A percentile compares a stretch with the other conserved stretches of the same genome.
Conservation (phyloP, 2,329 filamentous ascomycete species). For the Aspergillus neoniger region DNA sequence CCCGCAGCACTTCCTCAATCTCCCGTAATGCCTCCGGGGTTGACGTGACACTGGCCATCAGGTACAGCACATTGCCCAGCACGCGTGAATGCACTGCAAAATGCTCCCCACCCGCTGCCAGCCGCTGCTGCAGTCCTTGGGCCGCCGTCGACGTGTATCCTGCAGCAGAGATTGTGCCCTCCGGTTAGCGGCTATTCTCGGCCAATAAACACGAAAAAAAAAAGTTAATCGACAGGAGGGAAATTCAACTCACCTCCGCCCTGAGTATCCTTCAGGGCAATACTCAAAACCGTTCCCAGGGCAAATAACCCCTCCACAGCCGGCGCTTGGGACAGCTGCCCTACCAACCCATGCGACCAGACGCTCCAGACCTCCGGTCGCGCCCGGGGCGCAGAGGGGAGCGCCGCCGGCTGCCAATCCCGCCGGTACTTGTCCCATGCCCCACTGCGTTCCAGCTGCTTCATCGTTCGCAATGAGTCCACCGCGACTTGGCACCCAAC, state of each 20-base stretch:
- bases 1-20: slow-evolving; percentile 45
- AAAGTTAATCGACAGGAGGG: neutral
- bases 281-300: slow-evolving; percentile 72
- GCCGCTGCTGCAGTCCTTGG: slow-evolving; percentile 52
- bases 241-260: slow-evolving; percentile 44
- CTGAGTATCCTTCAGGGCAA: slow-evolving; percentile 55
- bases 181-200: slow-evolving; percentile 16
- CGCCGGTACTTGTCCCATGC: slow-evolving; percentile 60
- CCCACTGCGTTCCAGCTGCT: slow-evolving; percentile 57
- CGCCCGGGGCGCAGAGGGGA: neutral
- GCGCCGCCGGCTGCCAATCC: slow-evolving; percentile 45
- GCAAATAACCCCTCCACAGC: slow-evolving; percentile 69
- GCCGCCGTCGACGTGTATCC: slow-evolving; percentile 62
- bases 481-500: slow-evolving; percentile 78
- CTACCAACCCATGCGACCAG: slow-evolving; percentile 66
- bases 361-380: slow-evolving; percentile 62
- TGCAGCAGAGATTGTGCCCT: slow-evolving; percentile 15
- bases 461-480: slow-evolving; percentile 64
- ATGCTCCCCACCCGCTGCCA: slow-evolving; percentile 44
- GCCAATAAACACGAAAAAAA: neutral
- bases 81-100: slow-evolving; percentile 61
- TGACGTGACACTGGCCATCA: slow-evolving; percentile 61
- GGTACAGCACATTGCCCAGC: slow-evolving; percentile 61
- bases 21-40: slow-evolving; percentile 43
- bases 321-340: slow-evolving; percentile 57